Conservation (phyloP, 1,284 basidiomycete genomes). For the Peniophora sp. region DNA sequence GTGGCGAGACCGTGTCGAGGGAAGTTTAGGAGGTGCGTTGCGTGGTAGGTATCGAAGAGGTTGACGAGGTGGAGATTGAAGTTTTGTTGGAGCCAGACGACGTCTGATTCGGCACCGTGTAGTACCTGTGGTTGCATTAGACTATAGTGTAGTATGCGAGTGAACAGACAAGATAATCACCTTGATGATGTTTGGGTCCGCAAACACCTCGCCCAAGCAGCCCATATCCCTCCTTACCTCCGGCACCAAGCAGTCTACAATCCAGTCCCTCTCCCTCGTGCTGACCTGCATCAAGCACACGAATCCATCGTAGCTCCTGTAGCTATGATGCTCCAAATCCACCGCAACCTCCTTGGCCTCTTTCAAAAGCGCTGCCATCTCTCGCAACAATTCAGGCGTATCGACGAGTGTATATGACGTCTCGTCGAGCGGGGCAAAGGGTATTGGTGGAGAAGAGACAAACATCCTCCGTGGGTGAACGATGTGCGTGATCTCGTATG, state of each 20-base stretch:
- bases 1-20: constrained; percentile 79
- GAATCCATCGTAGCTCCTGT: constrained; percentile 80
- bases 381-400: constrained; percentile 45
- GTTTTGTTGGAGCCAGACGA: constrained; percentile 95
- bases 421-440: constrained; percentile 53
- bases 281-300: constrained; percentile 93
- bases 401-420: constrained; percentile 75
- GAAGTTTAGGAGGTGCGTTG: constrained; percentile 81
- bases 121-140: constrained; percentile 53
- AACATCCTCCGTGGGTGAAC: constrained; percentile 69
- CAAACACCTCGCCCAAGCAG: constrained; percentile 71
- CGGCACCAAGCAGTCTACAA: constrained; percentile 67
- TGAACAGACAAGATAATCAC: constrained; percentile 26
- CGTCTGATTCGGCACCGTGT: constrained; percentile 92
- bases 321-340: constrained; percentile 91
- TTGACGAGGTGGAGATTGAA: constrained; percentile 93
- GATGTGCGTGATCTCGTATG: constrained; percentile 71
- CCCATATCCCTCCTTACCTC: constrained; percentile 71
- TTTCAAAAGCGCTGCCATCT: constrained; percentile 63
- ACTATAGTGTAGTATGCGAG: not conserved
- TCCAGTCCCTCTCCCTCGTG: constrained; percentile 78
- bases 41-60: constrained; percentile 95
- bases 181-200: constrained; percentile 82
- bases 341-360: constrained; percentile 79
- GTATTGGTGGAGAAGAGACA: constrained; percentile 34